Evolutionary conservation across 2,329 filamentous ascomycete species (phyloP).

Genomic region (Fusarium phyllophilum): DNA sequence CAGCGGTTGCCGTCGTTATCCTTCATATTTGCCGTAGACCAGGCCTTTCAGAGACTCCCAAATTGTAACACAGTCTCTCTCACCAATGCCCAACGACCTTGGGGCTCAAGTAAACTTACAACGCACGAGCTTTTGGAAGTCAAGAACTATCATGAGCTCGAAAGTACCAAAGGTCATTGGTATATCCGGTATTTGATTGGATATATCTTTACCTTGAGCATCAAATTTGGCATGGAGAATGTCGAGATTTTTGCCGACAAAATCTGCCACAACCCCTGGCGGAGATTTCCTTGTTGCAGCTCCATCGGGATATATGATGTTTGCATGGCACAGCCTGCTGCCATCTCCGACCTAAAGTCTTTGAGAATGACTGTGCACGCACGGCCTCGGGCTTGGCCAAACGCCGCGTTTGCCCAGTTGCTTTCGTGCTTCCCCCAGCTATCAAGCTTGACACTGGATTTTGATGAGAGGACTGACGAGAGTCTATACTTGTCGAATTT

Average conservation of each 20-base stretch:
- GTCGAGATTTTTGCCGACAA: neutral
- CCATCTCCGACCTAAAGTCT: neutral
- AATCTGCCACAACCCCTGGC: neutral
- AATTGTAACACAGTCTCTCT: neutral
- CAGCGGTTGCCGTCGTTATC: neutral
- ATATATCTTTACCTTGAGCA: neutral
- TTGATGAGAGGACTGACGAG: neutral
- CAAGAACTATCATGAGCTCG: neutral
- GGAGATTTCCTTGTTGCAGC: neutral
- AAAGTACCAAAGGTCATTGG: no score
- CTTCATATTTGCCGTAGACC: neutral
- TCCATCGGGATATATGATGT: neutral
- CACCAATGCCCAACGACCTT: neutral
- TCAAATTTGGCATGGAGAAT: neutral
- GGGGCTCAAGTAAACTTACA: neutral
- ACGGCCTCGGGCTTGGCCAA: neutral
- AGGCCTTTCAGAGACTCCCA: neutral
- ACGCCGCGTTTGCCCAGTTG: neutral
- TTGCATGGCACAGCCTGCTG: neutral
- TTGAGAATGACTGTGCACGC: neutral
- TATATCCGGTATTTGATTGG: neutral
- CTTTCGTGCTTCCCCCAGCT: neutral
- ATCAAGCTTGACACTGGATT: neutral
- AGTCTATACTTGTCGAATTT: neutral
- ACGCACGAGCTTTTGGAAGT: no score